Conservation (phyloP, 2,329 filamentous ascomycete species). For the Spiromastix sp. region DNA sequence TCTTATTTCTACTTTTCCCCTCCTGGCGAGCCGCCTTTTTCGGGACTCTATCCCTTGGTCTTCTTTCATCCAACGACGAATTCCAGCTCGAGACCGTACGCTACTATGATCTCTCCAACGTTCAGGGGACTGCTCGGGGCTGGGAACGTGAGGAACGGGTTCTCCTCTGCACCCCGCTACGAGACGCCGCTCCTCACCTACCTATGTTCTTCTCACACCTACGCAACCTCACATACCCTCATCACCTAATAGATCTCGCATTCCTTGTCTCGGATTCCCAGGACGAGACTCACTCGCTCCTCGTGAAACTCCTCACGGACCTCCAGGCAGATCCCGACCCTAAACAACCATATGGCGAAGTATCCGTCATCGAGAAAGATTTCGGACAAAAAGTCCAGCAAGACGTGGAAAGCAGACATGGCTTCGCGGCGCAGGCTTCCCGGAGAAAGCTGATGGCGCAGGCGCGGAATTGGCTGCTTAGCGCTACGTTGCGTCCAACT, state of each 20-base stretch:
- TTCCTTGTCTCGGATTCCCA: slow-evolving; percentile 97
- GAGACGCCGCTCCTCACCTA: slow-evolving; percentile 85
- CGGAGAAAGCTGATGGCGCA: slow-evolving; percentile 96
- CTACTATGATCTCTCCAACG: slow-evolving; percentile 90
- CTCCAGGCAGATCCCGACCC: slow-evolving; percentile 73
- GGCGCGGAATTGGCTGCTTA: slow-evolving; percentile 92
- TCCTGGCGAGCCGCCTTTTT: slow-evolving; percentile 57
- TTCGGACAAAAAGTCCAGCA: slow-evolving; percentile 97
- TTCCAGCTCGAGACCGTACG: slow-evolving; percentile 86
- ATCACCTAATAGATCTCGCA: slow-evolving; percentile 89
- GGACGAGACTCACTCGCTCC: slow-evolving; percentile 69
- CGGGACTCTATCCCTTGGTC: slow-evolving; percentile 55
- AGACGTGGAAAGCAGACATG: slow-evolving; percentile 93
- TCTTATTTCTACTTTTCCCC: slow-evolving; percentile 64
- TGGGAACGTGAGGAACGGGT: slow-evolving; percentile 97
- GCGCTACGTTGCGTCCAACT: slow-evolving; percentile 81
- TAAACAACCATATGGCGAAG: slow-evolving; percentile 81
- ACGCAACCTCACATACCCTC: slow-evolving; percentile 91
- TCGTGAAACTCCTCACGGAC: slow-evolving; percentile 64
- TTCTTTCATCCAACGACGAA: slow-evolving; percentile 56
- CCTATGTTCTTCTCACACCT: slow-evolving; percentile 99
- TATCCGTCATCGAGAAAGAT: slow-evolving; percentile 96
- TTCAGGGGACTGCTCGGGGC: slow-evolving; percentile 80
- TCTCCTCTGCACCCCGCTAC: slow-evolving; percentile 82
- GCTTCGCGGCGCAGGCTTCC: slow-evolving; percentile 89